phyloP scores from a whole-genome alignment of 805 yeast species.

The Nakazawaea ernobii region DNA sequence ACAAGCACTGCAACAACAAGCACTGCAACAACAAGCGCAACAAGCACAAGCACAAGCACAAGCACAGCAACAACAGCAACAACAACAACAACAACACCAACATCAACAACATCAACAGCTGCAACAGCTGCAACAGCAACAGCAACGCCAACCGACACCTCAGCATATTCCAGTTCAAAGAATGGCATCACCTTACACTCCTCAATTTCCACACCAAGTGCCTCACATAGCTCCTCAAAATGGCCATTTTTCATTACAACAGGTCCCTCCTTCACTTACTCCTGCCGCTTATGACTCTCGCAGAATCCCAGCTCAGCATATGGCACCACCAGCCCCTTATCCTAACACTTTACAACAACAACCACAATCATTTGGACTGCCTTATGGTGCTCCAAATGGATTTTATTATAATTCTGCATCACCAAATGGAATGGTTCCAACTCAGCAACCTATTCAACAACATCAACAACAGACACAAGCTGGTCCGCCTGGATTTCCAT shows the following conservation, averaged over 20 bases:
- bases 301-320: neutral
- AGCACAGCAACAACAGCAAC: neutral
- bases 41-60: neutral
- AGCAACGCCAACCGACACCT: neutral
- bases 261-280: constrained; percentile 2
- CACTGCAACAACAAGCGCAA: neutral
- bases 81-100: constrained; percentile 2
- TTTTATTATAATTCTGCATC: neutral
- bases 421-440: neutral
- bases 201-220: constrained; percentile 9
- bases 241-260: constrained; percentile 2
- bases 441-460: constrained; percentile 1
- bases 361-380: neutral
- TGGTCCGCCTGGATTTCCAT: neutral
- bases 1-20: constrained; percentile 3
- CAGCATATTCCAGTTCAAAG: constrained; percentile 4
- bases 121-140: constrained; percentile 8
- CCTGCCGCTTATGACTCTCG: neutral
- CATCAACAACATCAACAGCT: constrained; percentile 4
- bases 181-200: constrained; percentile 9
- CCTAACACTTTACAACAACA: constrained; percentile 1
- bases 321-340: neutral
- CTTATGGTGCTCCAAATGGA: neutral
- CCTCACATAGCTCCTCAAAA: constrained; percentile 10
- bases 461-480: neutral